Evolutionary conservation across 2,329 filamentous ascomycete genomes (phyloP), one percentile per base, ranked within the genome.

Genomic region (Penicillium sp.): DNA sequence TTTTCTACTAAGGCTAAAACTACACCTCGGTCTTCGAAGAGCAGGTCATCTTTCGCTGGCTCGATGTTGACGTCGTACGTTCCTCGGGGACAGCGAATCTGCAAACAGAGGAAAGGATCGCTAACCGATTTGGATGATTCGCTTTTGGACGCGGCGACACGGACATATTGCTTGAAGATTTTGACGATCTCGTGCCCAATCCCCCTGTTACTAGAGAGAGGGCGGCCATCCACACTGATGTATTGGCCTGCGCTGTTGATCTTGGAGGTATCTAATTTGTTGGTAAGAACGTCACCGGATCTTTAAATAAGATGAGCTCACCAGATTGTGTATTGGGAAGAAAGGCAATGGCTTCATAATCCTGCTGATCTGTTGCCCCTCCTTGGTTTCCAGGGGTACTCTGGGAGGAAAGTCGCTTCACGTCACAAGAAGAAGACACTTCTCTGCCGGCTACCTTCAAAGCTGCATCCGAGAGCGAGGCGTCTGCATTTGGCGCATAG

Each of bases 1-100:
- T 64, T 63, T 19, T 73, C 67, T 2, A 75, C 65, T 5, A 72
- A 56, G 4, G 60, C 60, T 5, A 81, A 32, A 3, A 84, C 58
- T 0, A 60, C 19, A 4, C 62, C 59, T 2, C 67, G 61, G 40
- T 82, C 68, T 29, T 75, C 74, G 57, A 84, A 82, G 3, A 83
- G 58, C 1, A 83, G 72, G 62, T 83, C 77, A 58, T 83, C 79
- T 59, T 84, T 84, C 1, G 76, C 74, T 4, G 81, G 80, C 57
- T 84, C 81, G 32, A 84, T 68, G 52, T 83, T 84, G 4, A 75
- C 71, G 64, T 84, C 81, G 59, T 84, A 84, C 38, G 70, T 76
- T 6, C 72, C 75, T 9, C 61, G 58, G 2, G 76, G 75, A 61
- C 80, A 84, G 2, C 59, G 57, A 8, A 84, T 72, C 31, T 77